Base-by-base conservation (phyloP, 495 filamentous ascomycete species). In the Penicillium mononematosum region DNA sequence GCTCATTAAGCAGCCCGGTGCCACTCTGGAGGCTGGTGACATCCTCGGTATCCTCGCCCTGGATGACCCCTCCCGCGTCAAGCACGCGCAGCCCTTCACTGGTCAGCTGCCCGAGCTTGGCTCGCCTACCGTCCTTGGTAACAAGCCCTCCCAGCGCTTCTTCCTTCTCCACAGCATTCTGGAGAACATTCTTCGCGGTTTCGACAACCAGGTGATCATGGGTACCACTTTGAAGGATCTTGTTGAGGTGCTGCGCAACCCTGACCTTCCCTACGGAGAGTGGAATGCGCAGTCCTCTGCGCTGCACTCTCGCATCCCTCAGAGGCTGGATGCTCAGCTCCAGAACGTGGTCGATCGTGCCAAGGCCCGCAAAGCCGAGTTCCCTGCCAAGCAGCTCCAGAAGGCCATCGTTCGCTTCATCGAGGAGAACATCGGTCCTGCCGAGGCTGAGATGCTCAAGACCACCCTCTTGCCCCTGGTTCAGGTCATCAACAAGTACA, bases 151-250 rank as follows among this genome's bases (percentile, higher is more conserved):
- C 11, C 94, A 99, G 78, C 79, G 83, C 51, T 97, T 96, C 74
- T 74, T 83, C 17, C 77, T 91, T 29, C 80, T 93, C 10, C 83
- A 87, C 73, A 85, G 78, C 72, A 89, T 91, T 55, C 83, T 99
- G 31, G 77, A 83, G 68, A 91, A 98, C 72, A 98, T 98, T 59
- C 82, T 99, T 47, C 81, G 87, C 66, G 94, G 94, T 47, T 99
- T 88, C 71, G 94, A 99, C 72, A 99, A 99, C 80, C 91, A 96
- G 68, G 87, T 97, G 50, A 91, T 97, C 72, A 96, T 99, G 95
- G 80, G 82, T 36, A 72, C 83, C 55, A 94, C 91, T 8, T 79
- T 99, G 36, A 93, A 92, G 77, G 90, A 94, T 62, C 81, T 99
- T 31, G 84, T 96, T 20, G 85, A 91, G 47, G 93, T 99, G 5